These are phyloP conservation scores for Glycyrrhiza uralensis DNA, from an alignment of 306 rosid genomes.

Conservation along the genomic window DNA sequence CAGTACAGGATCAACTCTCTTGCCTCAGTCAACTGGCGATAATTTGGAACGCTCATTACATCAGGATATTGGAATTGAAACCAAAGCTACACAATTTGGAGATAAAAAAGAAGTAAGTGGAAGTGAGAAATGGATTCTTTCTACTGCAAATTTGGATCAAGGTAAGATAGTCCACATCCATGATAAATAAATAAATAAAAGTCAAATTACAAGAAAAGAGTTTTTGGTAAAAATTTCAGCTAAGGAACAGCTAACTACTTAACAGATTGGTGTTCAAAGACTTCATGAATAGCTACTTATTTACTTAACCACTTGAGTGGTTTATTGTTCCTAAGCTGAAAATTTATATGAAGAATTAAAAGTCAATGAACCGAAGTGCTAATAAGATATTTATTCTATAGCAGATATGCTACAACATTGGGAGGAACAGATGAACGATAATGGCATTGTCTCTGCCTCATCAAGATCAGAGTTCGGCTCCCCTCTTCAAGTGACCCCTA, in stretches of 20 bases:
- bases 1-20: conserved; percentile 76
- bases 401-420: conserved; percentile 52
- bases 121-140: conserved; percentile 41
- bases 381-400: conserved; percentile 20
- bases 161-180: conserved; percentile 42
- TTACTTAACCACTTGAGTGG: background rate
- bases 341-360: background rate
- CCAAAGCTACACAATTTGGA: conserved; percentile 36
- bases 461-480: conserved; percentile 66
- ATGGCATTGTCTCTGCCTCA: conserved; percentile 42
- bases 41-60: conserved; percentile 47
- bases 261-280: background rate
- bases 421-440: conserved; percentile 42
- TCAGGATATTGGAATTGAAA: conserved; percentile 46
- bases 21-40: conserved; percentile 43
- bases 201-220: background rate
- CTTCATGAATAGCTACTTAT: background rate
- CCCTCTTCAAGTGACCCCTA: conserved; percentile 79
- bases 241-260: background rate
- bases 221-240: background rate
- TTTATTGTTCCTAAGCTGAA: background rate
- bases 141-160: conserved; percentile 43
- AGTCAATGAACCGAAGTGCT: conserved; percentile 22
- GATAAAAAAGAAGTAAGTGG: conserved; percentile 34
- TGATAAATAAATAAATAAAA: background rate